Evolutionary conservation across 148 eudicot species (phyloP), one percentile per base, ranked within the genome.

Genomic region (Agrostemma githago): DNA sequence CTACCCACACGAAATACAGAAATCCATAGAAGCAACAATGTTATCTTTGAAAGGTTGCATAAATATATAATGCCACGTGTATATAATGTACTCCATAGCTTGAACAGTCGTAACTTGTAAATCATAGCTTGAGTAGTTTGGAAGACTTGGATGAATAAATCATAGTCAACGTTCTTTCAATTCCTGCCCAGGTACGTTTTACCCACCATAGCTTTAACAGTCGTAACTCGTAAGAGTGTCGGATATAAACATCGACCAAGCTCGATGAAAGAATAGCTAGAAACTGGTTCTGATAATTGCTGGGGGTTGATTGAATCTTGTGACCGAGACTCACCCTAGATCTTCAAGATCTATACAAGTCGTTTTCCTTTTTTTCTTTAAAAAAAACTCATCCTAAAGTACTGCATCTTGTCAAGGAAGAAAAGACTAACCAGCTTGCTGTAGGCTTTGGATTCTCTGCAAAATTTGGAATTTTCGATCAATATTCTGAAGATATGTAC

Each of bases 401-500:
- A 51, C 60, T 6, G n/a, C 9, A 54, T 65, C 48, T 42, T 44
- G 66, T 54, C 62, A 37, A 54, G 37, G 51, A 67, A 74, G 34
- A 74, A 20, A 51, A 44, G 38, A 34, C 78, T 26, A 83, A 89
- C 98, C 98, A 74, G 84, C 71, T 61, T 80, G 86, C 62, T 75
- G 88, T 70, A 92, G 84, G 70, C 82, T 71, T 56, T 87, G 88
- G 71, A 94, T 74, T 84, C 86, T 86, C 61, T 80, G 73, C 88
- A 88, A 68, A 42, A 91, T 73, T 71, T 84, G 84, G 84, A 84
- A 76, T 39, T 79, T 78, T 77, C 82, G 85, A 64, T 94, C 92
- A 60, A 92, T 77, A 79, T 86, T 79, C 75, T 87, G 98, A 66
- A 94, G 90, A 79, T 82, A 87, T 71, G 96, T 85, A 70, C 83